phyloP scores from a whole-genome alignment of 2,329 filamentous ascomycete genomes.

The Zarea fungicola region DNA sequence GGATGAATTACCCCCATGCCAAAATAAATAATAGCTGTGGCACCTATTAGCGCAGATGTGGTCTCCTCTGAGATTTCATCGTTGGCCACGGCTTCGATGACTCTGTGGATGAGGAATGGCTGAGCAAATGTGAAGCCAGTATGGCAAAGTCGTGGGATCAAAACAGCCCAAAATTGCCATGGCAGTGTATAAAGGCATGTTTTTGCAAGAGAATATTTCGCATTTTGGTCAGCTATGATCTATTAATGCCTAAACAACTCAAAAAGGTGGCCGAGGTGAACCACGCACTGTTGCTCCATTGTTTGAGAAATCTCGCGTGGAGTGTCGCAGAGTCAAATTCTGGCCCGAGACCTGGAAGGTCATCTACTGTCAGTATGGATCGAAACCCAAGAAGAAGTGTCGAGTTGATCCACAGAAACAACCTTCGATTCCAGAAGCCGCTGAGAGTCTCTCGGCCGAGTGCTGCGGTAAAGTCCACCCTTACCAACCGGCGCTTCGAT shows the following conservation, averaged over 20 bases:
- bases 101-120: slow-evolving; percentile 31
- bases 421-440: neutral
- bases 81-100: slow-evolving; percentile 23
- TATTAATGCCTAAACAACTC: no score
- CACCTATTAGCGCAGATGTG: slow-evolving; percentile 32
- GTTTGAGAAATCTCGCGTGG: neutral
- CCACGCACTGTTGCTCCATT: no score
- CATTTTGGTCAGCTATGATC: neutral
- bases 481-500: neutral
- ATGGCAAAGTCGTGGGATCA: slow-evolving; percentile 25
- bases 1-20: slow-evolving; percentile 32
- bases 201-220: slow-evolving; percentile 9
- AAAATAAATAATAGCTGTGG: slow-evolving; percentile 33
- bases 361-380: neutral
- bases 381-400: slow-evolving; percentile 2
- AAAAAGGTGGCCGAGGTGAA: no score
- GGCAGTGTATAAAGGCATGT: slow-evolving; percentile 12
- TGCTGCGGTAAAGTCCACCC: neutral
- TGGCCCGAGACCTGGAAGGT: neutral
- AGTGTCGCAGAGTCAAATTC: neutral
- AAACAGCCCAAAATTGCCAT: slow-evolving; percentile 13
- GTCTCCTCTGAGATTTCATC: slow-evolving; percentile 16
- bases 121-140: slow-evolving; percentile 33
- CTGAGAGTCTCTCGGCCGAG: neutral
- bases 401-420: slow-evolving; percentile 3